phyloP scores from a whole-genome alignment of 2,329 filamentous ascomycete species.

The Fusarium equiseti region DNA sequence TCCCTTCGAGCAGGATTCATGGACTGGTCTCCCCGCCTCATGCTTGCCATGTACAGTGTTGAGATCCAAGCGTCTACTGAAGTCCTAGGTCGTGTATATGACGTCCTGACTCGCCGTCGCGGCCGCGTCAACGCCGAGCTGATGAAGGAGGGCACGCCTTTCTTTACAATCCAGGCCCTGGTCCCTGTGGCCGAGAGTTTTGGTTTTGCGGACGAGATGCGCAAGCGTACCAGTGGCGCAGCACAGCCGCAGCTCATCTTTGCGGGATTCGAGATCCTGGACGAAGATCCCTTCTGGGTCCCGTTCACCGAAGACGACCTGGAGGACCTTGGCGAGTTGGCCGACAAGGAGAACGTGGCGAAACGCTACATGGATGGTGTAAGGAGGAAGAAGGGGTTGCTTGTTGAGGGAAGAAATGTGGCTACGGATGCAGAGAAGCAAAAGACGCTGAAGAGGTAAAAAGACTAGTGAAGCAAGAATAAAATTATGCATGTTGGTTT shows the following conservation, averaged over 20 bases:
- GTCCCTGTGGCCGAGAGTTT: constrained; percentile 96
- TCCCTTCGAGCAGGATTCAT: constrained; percentile 88
- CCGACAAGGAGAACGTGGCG: constrained; percentile 94
- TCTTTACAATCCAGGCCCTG: constrained; percentile 91
- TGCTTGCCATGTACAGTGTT: constrained; percentile 97
- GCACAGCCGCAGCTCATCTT: constrained; percentile 95
- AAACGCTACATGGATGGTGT: constrained; percentile 96
- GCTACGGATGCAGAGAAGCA: constrained; percentile 94
- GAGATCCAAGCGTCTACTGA: constrained; percentile 98
- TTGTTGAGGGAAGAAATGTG: constrained; percentile 81
- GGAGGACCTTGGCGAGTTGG: constrained; percentile 94
- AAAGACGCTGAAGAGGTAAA: constrained; percentile 73
- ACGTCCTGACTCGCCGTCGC: constrained; percentile 93
- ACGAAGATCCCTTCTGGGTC: constrained; percentile 98
- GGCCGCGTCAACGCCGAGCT: constrained; percentile 90
- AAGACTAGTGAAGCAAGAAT: neutral
- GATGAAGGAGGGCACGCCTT: constrained; percentile 94
- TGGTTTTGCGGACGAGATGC: constrained; percentile 95
- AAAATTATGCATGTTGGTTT: constrained; percentile 25
- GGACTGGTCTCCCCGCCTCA: constrained; percentile 94
- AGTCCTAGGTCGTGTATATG: constrained; percentile 94
- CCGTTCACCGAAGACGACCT: constrained; percentile 96
- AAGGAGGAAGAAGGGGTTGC: constrained; percentile 84
- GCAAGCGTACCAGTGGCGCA: constrained; percentile 90
- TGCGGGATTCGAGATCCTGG: constrained; percentile 89